phyloP scores from a whole-genome alignment of 2,329 filamentous ascomycete species.

The Colletotrichum gloeosporioides region DNA sequence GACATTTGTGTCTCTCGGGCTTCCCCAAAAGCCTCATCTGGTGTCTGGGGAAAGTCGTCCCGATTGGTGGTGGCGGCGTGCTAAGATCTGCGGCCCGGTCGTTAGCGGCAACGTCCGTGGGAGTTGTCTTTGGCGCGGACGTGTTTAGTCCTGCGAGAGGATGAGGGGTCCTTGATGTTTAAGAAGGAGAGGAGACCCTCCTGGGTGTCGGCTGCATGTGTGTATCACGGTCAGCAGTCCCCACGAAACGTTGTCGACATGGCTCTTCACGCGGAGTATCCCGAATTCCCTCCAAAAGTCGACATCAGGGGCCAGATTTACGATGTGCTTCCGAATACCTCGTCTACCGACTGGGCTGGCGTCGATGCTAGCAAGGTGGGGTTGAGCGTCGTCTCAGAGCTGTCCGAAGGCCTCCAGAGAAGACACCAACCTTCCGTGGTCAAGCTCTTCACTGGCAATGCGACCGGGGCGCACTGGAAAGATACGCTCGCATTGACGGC shows the following conservation, averaged over 20 bases:
- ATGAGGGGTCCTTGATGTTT: neutral
- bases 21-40: neutral
- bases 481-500: slow-evolving; percentile 21
- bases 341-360: neutral
- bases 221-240: neutral
- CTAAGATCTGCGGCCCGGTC: neutral
- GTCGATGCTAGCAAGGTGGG: neutral
- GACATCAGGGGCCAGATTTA: slow-evolving; percentile 17
- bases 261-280: neutral
- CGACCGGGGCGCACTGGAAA: neutral
- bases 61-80: too few relatives aligned
- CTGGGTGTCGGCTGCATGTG: neutral
- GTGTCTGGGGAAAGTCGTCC: neutral
- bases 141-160: neutral
- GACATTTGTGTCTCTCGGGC: neutral
- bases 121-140: neutral
- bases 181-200: neutral
- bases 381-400: neutral
- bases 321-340: neutral
- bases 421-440: neutral
- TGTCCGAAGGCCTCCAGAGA: neutral
- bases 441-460: neutral
- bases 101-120: neutral
- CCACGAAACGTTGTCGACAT: neutral
- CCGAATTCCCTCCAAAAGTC: slow-evolving; percentile 7